These are phyloP conservation scores for Umbilicaria muhlenbergii DNA, from an alignment of 495 filamentous ascomycete species.

Conservation along the genomic window DNA sequence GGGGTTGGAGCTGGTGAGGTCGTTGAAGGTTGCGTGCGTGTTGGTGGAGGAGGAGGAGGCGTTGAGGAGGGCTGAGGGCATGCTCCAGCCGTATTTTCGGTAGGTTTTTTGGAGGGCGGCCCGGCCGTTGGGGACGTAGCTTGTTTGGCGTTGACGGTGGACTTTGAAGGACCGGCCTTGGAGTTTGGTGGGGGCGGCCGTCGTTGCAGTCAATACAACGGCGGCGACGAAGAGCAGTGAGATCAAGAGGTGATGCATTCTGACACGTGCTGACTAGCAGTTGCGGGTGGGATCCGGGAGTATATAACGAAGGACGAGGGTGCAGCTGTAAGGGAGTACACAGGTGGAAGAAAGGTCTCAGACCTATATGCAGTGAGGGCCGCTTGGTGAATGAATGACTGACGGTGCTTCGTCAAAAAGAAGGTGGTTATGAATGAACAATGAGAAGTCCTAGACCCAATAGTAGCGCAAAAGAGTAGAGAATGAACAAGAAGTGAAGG, in stretches of 20 bases:
- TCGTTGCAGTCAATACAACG: conserved; percentile 2
- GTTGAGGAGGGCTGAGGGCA: conserved; percentile 13
- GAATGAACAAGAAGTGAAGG: no score
- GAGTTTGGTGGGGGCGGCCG: conserved; percentile 19
- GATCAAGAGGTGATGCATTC: conserved; percentile 19
- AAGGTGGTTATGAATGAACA: no score
- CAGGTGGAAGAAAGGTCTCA: no score
- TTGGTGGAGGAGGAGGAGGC: conserved; percentile 17
- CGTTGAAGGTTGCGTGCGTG: not conserved
- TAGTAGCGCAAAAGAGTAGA: no score
- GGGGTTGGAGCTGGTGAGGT: conserved; percentile 10
- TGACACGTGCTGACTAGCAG: conserved; percentile 14
- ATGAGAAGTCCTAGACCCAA: no score
- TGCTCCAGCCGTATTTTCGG: conserved; percentile 40
- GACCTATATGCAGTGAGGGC: no score
- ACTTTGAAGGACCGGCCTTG: conserved; percentile 40
- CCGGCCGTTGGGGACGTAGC: conserved; percentile 32
- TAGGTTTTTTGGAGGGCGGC: conserved; percentile 44
- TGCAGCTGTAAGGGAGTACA: no score
- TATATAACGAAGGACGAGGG: no score
- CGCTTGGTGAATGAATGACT: no score
- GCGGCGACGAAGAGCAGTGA: conserved; percentile 1
- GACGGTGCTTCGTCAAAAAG: no score
- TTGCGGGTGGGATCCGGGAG: conserved; percentile 3
- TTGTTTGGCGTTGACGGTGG: conserved; percentile 37